Conservation (phyloP, 139 green algal genomes). For the Picochlorum sp. region DNA sequence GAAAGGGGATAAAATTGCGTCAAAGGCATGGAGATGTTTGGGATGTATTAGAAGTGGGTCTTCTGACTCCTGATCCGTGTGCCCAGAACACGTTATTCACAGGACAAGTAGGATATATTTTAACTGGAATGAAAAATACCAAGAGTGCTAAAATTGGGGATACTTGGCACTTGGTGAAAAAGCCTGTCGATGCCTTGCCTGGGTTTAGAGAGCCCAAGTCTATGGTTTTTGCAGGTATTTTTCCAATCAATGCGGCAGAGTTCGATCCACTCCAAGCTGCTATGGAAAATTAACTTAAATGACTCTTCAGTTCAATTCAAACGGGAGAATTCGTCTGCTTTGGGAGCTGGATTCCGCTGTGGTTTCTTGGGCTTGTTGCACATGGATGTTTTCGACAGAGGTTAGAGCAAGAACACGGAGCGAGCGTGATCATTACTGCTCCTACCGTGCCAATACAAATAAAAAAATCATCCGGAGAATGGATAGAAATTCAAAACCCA, state of each 20-base stretch:
- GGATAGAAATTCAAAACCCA: slow-evolving; percentile 48
- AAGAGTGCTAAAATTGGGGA: slow-evolving; percentile 65
- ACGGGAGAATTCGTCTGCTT: slow-evolving; percentile 72
- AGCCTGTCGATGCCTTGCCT: slow-evolving; percentile 21
- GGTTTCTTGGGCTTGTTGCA: slow-evolving; percentile 88
- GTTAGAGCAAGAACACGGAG: slow-evolving; percentile 72
- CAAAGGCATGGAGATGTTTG: slow-evolving; percentile 43
- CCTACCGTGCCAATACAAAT: slow-evolving; percentile 70
- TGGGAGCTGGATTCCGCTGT: slow-evolving; percentile 82
- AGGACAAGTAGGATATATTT: slow-evolving; percentile 82
- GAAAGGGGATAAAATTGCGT: slow-evolving; percentile 43
- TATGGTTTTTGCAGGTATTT: slow-evolving; percentile 85
- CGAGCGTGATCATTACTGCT: slow-evolving; percentile 63
- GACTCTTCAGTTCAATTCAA: slow-evolving; percentile 70
- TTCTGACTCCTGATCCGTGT: slow-evolving; percentile 54
- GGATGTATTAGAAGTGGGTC: slow-evolving; percentile 64
- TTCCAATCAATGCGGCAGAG: slow-evolving; percentile 47
- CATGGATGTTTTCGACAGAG: slow-evolving; percentile 90
- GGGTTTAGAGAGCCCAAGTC: slow-evolving; percentile 70
- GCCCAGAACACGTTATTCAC: slow-evolving; percentile 50
- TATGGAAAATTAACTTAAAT: slow-evolving; percentile 83
- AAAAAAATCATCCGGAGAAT: slow-evolving; percentile 26
- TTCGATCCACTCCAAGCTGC: slow-evolving; percentile 59
- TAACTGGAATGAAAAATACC: slow-evolving; percentile 77
- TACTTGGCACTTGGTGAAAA: slow-evolving; percentile 52